Evolutionary conservation across 768 basidiomycete species (phyloP).

Genomic region (Pisolithus albus): DNA sequence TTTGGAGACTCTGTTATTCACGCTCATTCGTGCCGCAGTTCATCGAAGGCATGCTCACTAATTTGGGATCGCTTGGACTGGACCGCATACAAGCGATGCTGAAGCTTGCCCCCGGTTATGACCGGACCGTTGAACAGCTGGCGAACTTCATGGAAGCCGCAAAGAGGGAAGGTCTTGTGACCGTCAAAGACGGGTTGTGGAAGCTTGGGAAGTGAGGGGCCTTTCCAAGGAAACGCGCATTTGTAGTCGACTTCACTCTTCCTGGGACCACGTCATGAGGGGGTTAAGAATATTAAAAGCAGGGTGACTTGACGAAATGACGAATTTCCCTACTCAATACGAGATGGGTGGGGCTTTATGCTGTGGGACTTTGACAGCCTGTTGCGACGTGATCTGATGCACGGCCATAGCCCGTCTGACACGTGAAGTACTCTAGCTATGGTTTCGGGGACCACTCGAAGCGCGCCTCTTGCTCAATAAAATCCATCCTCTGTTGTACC

Average conservation of each 20-base stretch:
- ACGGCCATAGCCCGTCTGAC: no score
- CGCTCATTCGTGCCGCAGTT: slow-evolving; percentile 41
- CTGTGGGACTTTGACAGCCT: no score
- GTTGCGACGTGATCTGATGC: no score
- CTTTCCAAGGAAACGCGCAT: not conserved
- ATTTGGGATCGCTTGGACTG: slow-evolving; percentile 66
- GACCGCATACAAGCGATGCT: slow-evolving; percentile 89
- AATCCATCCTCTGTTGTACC: no score
- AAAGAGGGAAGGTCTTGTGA: slow-evolving; percentile 67
- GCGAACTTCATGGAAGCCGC: slow-evolving; percentile 76
- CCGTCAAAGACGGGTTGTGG: slow-evolving; percentile 67
- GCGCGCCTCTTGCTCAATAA: no score
- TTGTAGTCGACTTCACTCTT: not conserved
- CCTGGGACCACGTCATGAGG: no score
- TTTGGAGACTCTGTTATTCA: not conserved
- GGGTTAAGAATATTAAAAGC: no score
- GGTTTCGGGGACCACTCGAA: no score
- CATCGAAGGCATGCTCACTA: slow-evolving; percentile 88
- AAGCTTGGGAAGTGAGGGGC: slow-evolving; percentile 30
- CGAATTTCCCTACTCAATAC: no score
- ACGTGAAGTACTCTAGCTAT: no score
- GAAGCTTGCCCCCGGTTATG: slow-evolving; percentile 76
- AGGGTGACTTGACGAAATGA: no score
- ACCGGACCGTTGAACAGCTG: slow-evolving; percentile 74
- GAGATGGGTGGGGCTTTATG: no score